Percentiles rank a stretch among this genome's conserved stretches.
Evolutionary conservation across 768 basidiomycete species (phyloP).

Genomic region (Psilocybe cyanescens): DNA sequence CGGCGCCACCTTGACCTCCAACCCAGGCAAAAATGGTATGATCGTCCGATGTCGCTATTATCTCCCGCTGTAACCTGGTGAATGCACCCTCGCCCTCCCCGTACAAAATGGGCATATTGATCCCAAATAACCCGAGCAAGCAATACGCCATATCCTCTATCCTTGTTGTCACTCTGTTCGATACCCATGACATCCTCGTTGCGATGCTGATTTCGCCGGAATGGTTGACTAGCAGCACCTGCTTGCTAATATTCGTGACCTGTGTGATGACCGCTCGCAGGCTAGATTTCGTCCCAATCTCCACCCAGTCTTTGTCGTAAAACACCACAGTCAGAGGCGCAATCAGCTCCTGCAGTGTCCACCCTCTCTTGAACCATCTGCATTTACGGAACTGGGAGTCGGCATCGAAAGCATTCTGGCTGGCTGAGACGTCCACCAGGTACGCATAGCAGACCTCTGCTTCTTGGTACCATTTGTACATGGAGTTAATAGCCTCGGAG

Average conservation of each 20-base stretch:
- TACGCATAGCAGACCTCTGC: constrained; percentile 12
- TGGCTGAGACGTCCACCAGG: constrained; percentile 3
- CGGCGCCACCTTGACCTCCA: background rate
- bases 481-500: constrained; percentile 12
- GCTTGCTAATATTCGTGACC: constrained; percentile 3
- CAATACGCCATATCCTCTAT: constrained; percentile 12
- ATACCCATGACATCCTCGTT: constrained; percentile 8
- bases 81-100: constrained; percentile 13
- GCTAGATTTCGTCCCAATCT: constrained; percentile 10
- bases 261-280: constrained; percentile 1
- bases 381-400: background rate
- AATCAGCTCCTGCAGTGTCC: constrained; percentile 16
- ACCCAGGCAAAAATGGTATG: constrained; percentile 10
- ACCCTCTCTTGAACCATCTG: constrained; percentile 12
- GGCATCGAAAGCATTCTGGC: background rate
- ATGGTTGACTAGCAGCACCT: background rate
- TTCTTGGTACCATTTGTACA: constrained; percentile 8
- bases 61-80: constrained; percentile 5
- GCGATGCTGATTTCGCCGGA: constrained; percentile 6
- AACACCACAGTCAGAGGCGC: constrained; percentile 9
- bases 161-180: constrained; percentile 4
- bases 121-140: constrained; percentile 5
- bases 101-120: constrained; percentile 14
- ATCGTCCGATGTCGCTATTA: constrained; percentile 7
- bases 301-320: constrained; percentile 9